Conservation (phyloP, 2,329 filamentous ascomycete genomes). For the Sporothrix protearum region DNA sequence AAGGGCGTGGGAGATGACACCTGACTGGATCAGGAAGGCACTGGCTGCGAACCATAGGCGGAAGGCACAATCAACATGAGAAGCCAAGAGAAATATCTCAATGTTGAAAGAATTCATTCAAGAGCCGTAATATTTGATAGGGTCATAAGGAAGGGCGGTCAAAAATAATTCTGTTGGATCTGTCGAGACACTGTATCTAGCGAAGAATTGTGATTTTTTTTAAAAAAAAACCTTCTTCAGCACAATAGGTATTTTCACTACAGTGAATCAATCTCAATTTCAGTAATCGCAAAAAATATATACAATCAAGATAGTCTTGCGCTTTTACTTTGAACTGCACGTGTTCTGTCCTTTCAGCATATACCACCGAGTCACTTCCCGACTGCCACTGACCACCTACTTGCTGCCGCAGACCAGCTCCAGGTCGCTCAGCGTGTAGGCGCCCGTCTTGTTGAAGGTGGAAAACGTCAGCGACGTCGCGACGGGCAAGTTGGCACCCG, state of each 20-base stretch:
- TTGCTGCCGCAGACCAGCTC: conserved; percentile 24
- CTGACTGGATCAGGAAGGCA: neutral
- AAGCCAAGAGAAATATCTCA: neutral
- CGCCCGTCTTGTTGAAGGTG: conserved; percentile 23
- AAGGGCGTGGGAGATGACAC: conserved; percentile 5
- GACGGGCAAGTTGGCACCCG: conserved; percentile 46
- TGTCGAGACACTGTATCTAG: too few relatives aligned
- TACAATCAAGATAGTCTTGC: neutral
- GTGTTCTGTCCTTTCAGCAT: too few relatives aligned
- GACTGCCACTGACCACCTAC: neutral
- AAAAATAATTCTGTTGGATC: too few relatives aligned
- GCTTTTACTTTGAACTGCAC: neutral
- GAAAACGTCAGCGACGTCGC: conserved; percentile 24
- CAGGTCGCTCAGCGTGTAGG: conserved; percentile 26
- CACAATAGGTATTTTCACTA: neutral
- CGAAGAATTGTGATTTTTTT: too few relatives aligned
- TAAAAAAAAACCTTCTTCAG: neutral
- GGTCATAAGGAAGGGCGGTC: neutral
- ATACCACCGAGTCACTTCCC: too few relatives aligned
- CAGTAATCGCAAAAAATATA: neutral
- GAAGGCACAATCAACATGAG: neutral
- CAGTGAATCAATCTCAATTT: neutral
- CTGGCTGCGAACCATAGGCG: neutral
- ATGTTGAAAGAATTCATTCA: neutral
- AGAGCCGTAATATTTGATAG: neutral